Evolutionary conservation across 352 stramenopile species (phyloP).

Genomic region (Globisporangium megalacanthum): DNA sequence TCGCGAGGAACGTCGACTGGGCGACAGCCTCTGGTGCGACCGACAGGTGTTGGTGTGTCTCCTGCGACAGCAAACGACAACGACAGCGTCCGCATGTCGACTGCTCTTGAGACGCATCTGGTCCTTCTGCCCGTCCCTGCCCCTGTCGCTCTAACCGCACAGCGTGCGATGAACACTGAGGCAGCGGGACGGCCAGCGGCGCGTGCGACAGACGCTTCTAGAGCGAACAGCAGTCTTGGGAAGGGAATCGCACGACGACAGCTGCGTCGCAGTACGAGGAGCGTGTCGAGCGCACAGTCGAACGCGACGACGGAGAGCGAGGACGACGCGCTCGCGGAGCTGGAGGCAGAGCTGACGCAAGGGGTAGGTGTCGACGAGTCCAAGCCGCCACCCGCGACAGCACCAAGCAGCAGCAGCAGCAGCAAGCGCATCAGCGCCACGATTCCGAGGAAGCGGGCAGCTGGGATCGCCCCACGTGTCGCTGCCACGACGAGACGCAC

Average conservation of each 20-base stretch:
- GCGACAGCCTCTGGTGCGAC: background rate
- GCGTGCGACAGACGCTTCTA: background rate
- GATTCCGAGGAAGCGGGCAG: background rate
- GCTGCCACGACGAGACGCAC: conserved; percentile 2
- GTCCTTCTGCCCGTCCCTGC: conserved; percentile 1
- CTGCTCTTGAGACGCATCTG: conserved; percentile 11
- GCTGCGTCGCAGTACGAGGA: background rate
- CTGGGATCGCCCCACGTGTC: conserved; percentile 5
- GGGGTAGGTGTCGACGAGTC: conserved; percentile 1
- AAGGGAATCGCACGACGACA: background rate
- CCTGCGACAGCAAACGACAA: conserved; percentile 9
- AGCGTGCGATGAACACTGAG: conserved; percentile 2
- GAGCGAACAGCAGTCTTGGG: background rate
- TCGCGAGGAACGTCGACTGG: background rate
- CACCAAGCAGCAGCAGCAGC: background rate
- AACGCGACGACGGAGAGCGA: conserved; percentile 25
- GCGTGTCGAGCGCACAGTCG: conserved; percentile 13
- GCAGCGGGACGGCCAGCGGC: background rate
- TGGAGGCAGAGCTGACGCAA: conserved; percentile 23
- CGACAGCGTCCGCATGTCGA: background rate
- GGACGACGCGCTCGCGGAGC: conserved; percentile 22
- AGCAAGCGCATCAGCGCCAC: background rate
- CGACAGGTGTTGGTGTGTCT: conserved; percentile 1
- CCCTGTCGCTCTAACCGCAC: conserved; percentile 5
- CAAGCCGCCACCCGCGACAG: background rate